Evolutionary conservation across 2,329 filamentous ascomycete genomes (phyloP), one percentile per base, ranked within the genome.

Genomic region (Beauveria pseudobassiana): DNA sequence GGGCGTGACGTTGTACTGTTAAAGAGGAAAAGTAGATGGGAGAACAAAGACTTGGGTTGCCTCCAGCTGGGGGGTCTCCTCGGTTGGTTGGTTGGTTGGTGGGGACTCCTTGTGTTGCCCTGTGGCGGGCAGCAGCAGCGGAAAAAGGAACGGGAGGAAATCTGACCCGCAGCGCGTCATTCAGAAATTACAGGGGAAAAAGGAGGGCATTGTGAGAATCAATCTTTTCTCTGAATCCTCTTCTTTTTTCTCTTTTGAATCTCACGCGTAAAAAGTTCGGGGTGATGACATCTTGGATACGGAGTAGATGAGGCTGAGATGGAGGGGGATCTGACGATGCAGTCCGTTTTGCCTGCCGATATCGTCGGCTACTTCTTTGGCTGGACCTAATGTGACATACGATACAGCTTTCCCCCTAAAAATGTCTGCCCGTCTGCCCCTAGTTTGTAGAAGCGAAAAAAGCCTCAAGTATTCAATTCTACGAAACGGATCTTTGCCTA

Each of bases 121-220:
- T 46, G n/a, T 34, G n/a, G 43, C 54, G 54, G 22, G 9, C 24
- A 14, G 12, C 34, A 42, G 51, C 51, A 14, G 34, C 51, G 22
- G 22, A 26, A 28, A 20, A 9, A 14, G n/a, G 28, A 22, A 34
- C 46, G 26, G n/a, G 18, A 30, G 20, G 20, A 51, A 51, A 18
- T 38, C n/a, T 54, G 54, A 48, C 54, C 54, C 54, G 43, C 42
- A 45, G 54, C 42, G 54, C 42, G 54, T 56, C 54, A 56, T 56
- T 45, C 5, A 7, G 51, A 54, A 16, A 54, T 54, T 42, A 22
- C 51, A 43, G 22, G 52, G 16, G 43, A 14, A 34, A 46, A 2
- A 42, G 16, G 22, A 24, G 26, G 9, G 20, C 3, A 50, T 16
- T 5, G 18, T n/a, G 16, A 50, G 16, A 50, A 30, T 30, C 8